phyloP scores from a whole-genome alignment of 371 early-diverging fungal species.

The Batkoa obscura region DNA sequence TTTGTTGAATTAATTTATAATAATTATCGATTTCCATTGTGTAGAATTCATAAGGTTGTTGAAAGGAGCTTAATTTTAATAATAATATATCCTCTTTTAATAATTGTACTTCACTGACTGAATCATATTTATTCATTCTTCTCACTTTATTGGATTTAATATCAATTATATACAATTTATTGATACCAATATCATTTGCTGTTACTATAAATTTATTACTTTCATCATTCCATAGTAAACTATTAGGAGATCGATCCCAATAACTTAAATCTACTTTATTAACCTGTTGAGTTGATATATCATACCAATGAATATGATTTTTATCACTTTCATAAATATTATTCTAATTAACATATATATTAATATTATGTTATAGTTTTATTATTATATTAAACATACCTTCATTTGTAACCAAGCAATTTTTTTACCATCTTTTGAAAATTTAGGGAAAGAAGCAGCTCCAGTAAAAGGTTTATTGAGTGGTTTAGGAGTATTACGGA shows the following conservation, averaged over 20 bases:
- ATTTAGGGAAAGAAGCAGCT: conserved; percentile 38
- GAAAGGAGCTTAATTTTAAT: conserved; percentile 22
- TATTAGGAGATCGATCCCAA: conserved; percentile 46
- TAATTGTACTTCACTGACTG: conserved; percentile 19
- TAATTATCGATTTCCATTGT: conserved; percentile 18
- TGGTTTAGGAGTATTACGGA: conserved; percentile 16
- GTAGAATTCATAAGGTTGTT: conserved; percentile 20
- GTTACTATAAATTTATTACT: conserved; percentile 24
- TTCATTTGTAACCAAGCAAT: conserved; percentile 61
- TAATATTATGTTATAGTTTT: neutral
- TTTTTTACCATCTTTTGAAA: conserved; percentile 29
- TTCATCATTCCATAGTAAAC: conserved; percentile 30
- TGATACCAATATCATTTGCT: conserved; percentile 36
- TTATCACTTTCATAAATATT: conserved; percentile 62
- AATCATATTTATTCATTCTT: conserved; percentile 26
- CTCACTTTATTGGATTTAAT: conserved; percentile 20
- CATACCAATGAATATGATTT: conserved; percentile 33
- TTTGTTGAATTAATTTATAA: conserved; percentile 12
- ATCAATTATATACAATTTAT: conserved; percentile 26
- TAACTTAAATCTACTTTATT: conserved; percentile 19
- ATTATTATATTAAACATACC: neutral
- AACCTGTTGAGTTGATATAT: conserved; percentile 11
- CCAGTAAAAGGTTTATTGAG: conserved; percentile 37
- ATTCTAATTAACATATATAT: conserved; percentile 2
- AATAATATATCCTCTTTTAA: conserved; percentile 19